Base-by-base conservation (phyloP, 371 early-diverging fungal species). In the Mucor plumbeus region DNA sequence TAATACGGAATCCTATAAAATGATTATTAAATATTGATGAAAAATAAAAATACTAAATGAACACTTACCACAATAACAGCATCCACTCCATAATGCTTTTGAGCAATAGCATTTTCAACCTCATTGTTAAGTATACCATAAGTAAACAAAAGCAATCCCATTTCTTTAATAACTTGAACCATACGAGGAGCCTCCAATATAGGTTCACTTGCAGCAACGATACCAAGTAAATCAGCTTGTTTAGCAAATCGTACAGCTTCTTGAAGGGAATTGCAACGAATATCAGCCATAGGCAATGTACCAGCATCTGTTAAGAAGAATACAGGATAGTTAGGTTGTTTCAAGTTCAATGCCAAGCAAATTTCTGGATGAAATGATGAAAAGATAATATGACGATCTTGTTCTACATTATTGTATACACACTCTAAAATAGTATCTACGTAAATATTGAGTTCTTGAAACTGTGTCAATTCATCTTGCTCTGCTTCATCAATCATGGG, bases 351-450 rank as follows among this genome's bases (percentile, higher is more conserved):
- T 61, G 95, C 78, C 61, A 92, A 78, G 67, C 94, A 94, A 41
- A 91, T 88, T 55, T 97, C 97, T 0, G 98, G 96, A 75, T 97
- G 96, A 80, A 98, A 98, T 7, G 94, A 92, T 0, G 97, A 95
- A 74, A 98, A 97, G 60, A 95, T 90, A 50, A 98, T 87, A n/a
- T 87, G 88, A 2, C 97, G 88, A 33, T 87, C 85, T 34, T 86
- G 72, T 35, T 82, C 84, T 0, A 87, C 88, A 67, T 90, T 74
- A 35, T 90, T 85, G 62, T 90, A 90, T 3, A 95, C 90, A 47
- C 90, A 90, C 21, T 91, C 73, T 3, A 98, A 76, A 50, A 98
- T 93, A 14, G 85, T 77, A 71, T 98, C 97, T 7, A 95, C 90
- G 72, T 91, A 98, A 34, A 84, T 75, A 71, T 98, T 97, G 65